Conservation (phyloP, 371 early-diverging fungal species). For the Lichtheimia hyalospora region DNA sequence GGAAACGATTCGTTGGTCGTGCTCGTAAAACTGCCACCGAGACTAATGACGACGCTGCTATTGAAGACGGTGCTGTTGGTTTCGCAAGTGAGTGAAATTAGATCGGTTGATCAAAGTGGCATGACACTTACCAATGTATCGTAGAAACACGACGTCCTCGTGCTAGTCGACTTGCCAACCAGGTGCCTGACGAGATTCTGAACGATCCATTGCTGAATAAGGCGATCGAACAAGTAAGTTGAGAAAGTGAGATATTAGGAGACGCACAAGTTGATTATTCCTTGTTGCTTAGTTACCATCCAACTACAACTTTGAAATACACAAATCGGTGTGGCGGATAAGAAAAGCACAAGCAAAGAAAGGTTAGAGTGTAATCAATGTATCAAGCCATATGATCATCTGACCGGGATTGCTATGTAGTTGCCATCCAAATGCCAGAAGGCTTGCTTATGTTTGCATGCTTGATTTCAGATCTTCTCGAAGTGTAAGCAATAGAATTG, state of each 20-base stretch:
- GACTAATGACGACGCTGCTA: constrained; percentile 25
- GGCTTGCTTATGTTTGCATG: constrained; percentile 97
- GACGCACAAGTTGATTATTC: not conserved
- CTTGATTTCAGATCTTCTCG: constrained; percentile 89
- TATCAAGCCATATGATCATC: not conserved
- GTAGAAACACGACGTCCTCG: constrained; percentile 24
- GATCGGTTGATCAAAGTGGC: not conserved
- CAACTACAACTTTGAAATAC: constrained; percentile 99
- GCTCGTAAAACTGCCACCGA: constrained; percentile 38
- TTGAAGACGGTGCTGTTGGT: constrained; percentile 61
- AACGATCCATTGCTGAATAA: constrained; percentile 77
- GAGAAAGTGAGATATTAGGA: not conserved
- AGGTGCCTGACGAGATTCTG: constrained; percentile 85
- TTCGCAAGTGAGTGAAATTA: constrained; percentile 33
- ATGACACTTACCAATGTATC: not conserved
- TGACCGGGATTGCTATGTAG: constrained; percentile 32
- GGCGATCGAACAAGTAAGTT: constrained; percentile 70
- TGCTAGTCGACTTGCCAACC: constrained; percentile 61
- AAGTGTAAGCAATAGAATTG: constrained; percentile 52
- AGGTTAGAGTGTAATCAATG: constrained; percentile 39
- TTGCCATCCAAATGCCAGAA: constrained; percentile 99
- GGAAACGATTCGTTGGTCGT: constrained; percentile 63
- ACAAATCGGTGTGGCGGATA: constrained; percentile 96
- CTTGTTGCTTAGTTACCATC: constrained; percentile 69
- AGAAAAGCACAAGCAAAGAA: constrained; percentile 74